A percentile compares a stretch with the other conserved stretches of the same genome.
These are phyloP conservation scores for Silene coronaria DNA, from an alignment of 179 eudicot genomes.

Conservation along the genomic window DNA sequence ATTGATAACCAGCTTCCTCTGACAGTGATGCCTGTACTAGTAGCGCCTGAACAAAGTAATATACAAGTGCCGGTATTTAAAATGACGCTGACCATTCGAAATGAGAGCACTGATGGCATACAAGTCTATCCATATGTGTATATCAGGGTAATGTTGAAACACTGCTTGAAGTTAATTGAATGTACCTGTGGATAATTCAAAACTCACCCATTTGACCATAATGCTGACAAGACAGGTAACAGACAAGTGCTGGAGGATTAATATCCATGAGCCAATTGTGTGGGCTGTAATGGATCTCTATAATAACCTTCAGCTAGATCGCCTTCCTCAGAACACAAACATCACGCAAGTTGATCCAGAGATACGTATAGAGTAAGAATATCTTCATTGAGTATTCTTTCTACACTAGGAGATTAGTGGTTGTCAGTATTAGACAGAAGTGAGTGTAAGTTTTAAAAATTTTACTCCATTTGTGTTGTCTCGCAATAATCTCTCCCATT, in stretches of 20 bases:
- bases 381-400: constrained; percentile 8
- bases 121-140: constrained; percentile 80
- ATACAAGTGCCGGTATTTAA: constrained; percentile 76
- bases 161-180: background rate
- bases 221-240: constrained; percentile 52
- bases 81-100: constrained; percentile 66
- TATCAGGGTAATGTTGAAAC: constrained; percentile 58
- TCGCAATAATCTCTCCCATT: background rate
- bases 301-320: constrained; percentile 74
- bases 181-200: background rate
- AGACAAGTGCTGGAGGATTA: constrained; percentile 83
- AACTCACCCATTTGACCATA: constrained; percentile 9
- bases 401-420: background rate
- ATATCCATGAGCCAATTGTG: constrained; percentile 90
- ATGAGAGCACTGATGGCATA: constrained; percentile 80
- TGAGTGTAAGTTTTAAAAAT: background rate
- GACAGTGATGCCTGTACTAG: constrained; percentile 78
- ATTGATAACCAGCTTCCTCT: constrained; percentile 92
- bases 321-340: constrained; percentile 59
- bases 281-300: constrained; percentile 89
- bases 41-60: constrained; percentile 84
- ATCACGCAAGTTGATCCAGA: constrained; percentile 97
- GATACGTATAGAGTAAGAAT: constrained; percentile 85
- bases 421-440: background rate
- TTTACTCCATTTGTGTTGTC: background rate